These are phyloP conservation scores for Cladophialophora exuberans DNA, from an alignment of 2,329 filamentous ascomycete species.

Conservation along the genomic window DNA sequence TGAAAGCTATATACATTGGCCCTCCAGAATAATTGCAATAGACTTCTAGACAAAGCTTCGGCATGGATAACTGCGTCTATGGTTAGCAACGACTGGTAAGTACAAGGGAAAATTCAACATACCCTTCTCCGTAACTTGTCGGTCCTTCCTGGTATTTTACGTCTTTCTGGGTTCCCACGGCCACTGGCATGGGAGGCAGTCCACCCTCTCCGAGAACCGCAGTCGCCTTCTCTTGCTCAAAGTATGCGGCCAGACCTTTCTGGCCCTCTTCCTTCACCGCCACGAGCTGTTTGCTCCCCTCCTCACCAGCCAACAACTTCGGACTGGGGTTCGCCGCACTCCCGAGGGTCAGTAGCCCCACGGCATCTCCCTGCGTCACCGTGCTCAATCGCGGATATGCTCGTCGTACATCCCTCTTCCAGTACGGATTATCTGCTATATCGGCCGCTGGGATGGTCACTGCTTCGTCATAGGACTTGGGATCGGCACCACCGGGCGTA, in stretches of 20 bases:
- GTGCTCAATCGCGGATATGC: conserved; percentile 79
- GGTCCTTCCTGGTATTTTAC: conserved; percentile 69
- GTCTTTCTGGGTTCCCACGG: conserved; percentile 62
- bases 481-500: conserved; percentile 72
- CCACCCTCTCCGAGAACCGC: conserved; percentile 71
- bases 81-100: conserved; percentile 58
- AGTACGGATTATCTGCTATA: conserved; percentile 91
- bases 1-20: conserved; percentile 23
- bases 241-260: conserved; percentile 72
- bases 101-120: conserved; percentile 45
- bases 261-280: conserved; percentile 74
- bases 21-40: background rate
- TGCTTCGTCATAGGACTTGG: conserved; percentile 75
- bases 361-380: conserved; percentile 81
- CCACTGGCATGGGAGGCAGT: conserved; percentile 82
- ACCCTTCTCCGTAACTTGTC: conserved; percentile 72
- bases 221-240: conserved; percentile 66
- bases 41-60: conserved; percentile 46
- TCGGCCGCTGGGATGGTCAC: conserved; percentile 83
- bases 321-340: conserved; percentile 80
- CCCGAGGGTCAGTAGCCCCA: conserved; percentile 81
- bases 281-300: conserved; percentile 73
- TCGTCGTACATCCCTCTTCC: conserved; percentile 88
- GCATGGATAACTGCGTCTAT: conserved; percentile 46
- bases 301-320: conserved; percentile 72